These are phyloP conservation scores for Fraxinus platypoda DNA, from an alignment of 305 asterid genomes.

Conservation along the genomic window DNA sequence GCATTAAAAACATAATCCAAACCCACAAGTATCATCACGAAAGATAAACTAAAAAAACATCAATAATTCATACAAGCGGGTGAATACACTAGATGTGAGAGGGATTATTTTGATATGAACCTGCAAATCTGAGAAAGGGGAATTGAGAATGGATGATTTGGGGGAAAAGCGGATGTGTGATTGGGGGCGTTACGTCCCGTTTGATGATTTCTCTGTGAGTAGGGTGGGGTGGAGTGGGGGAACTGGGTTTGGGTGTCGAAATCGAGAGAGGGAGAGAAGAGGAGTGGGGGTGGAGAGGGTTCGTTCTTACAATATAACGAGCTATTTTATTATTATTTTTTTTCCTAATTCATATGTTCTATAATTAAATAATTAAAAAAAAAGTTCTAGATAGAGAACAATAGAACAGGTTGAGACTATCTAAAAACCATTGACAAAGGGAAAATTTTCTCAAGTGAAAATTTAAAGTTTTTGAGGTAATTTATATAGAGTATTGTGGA, in stretches of 20 bases:
- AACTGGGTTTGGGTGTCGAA: slow-evolving; percentile 44
- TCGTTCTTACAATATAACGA: slow-evolving; percentile 26
- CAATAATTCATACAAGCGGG: slow-evolving; percentile 18
- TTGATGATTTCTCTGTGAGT: slow-evolving; percentile 30
- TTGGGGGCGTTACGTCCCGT: slow-evolving; percentile 19
- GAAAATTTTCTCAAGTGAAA: neutral
- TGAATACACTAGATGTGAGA: slow-evolving; percentile 22
- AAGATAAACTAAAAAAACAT: neutral
- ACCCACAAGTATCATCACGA: slow-evolving; percentile 28
- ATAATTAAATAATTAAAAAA: neutral
- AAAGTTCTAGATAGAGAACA: neutral
- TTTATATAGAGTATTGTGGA: neutral
- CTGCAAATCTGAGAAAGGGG: slow-evolving; percentile 37
- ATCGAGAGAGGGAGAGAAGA: slow-evolving; percentile 31
- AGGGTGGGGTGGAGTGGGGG: slow-evolving; percentile 22
- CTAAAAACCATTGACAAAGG: too few relatives aligned
- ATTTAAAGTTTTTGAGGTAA: neutral
- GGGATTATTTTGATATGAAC: slow-evolving; percentile 17
- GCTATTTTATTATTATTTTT: neutral
- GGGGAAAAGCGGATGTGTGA: slow-evolving; percentile 30
- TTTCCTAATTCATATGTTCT: neutral
- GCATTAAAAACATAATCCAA: slow-evolving; percentile 41
- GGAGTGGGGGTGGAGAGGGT: neutral
- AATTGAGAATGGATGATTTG: slow-evolving; percentile 21
- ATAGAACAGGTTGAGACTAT: neutral